Conservation (phyloP, 2,329 filamentous ascomycete species). For the Waltergamsia citrina region DNA sequence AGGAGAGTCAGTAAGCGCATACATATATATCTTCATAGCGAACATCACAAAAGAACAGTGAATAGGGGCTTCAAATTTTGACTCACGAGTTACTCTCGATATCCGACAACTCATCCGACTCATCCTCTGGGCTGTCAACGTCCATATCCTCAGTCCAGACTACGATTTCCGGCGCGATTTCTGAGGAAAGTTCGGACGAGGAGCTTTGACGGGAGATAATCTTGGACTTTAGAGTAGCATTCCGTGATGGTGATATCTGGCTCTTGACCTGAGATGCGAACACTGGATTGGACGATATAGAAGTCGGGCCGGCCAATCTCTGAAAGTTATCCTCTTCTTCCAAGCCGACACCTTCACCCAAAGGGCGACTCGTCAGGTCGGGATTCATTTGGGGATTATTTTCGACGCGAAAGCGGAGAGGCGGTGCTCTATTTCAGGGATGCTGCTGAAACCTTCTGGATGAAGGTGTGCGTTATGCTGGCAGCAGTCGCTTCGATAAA, state of each 20-base stretch:
- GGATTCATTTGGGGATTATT: too few relatives aligned
- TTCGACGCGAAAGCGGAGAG: too few relatives aligned
- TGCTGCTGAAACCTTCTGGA: too few relatives aligned
- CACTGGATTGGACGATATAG: neutral
- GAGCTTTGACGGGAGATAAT: conserved; percentile 3
- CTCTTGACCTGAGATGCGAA: conserved; percentile 13
- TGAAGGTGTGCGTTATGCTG: neutral
- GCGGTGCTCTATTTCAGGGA: too few relatives aligned
- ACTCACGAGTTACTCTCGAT: conserved; percentile 5
- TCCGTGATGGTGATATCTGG: conserved; percentile 15
- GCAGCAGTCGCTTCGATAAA: neutral
- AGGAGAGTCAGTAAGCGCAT: neutral
- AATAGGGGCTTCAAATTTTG: neutral
- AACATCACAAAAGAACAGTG: neutral
- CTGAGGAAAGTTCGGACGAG: conserved; percentile 20
- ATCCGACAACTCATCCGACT: neutral
- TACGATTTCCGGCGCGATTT: conserved; percentile 31
- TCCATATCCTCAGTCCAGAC: conserved; percentile 34
- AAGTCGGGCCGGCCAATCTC: neutral
- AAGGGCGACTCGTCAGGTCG: too few relatives aligned
- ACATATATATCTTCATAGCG: neutral
- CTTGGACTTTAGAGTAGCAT: conserved; percentile 18
- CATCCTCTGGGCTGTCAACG: conserved; percentile 6
- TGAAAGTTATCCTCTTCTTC: neutral
- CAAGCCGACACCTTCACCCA: too few relatives aligned